Evolutionary conservation across 345 rosid genomes (phyloP).

Genomic region (Arabidopsis suecica): DNA sequence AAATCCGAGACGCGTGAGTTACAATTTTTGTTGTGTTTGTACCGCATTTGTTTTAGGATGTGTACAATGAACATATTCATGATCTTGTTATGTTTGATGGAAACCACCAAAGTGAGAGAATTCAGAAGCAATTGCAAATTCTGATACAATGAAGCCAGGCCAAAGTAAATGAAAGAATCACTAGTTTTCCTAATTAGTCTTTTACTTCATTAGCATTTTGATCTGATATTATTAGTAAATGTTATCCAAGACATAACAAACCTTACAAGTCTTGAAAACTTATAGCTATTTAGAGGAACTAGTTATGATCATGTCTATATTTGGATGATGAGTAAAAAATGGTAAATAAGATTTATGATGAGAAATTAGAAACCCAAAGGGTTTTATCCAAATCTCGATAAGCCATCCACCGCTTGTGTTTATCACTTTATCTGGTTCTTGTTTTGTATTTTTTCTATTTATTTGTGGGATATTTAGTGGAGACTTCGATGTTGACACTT

Average conservation of each 20-base stretch:
- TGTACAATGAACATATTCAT: conserved; percentile 8
- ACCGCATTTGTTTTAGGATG: background rate
- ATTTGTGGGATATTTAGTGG: conserved; percentile 8
- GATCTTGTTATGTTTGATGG: conserved; percentile 6
- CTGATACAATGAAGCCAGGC: background rate
- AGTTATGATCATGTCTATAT: background rate
- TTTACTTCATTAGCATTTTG: background rate
- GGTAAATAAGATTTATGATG: background rate
- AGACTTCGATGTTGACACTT: conserved; percentile 30
- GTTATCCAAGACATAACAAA: background rate
- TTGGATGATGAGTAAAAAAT: background rate
- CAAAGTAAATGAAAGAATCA: background rate
- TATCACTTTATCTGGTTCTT: conserved; percentile 25
- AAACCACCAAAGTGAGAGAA: background rate
- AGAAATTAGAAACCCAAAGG: background rate
- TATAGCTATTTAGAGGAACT: background rate
- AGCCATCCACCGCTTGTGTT: conserved; percentile 28
- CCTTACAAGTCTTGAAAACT: background rate
- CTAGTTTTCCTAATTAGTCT: no score
- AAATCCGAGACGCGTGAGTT: background rate
- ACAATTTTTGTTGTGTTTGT: background rate
- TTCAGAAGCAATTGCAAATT: background rate
- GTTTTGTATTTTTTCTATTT: conserved; percentile 28
- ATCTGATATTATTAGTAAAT: background rate
- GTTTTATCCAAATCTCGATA: conserved; percentile 30